These are phyloP conservation scores for Corynascus novoguineensis DNA, from an alignment of 495 filamentous ascomycete genomes.

Conservation along the genomic window DNA sequence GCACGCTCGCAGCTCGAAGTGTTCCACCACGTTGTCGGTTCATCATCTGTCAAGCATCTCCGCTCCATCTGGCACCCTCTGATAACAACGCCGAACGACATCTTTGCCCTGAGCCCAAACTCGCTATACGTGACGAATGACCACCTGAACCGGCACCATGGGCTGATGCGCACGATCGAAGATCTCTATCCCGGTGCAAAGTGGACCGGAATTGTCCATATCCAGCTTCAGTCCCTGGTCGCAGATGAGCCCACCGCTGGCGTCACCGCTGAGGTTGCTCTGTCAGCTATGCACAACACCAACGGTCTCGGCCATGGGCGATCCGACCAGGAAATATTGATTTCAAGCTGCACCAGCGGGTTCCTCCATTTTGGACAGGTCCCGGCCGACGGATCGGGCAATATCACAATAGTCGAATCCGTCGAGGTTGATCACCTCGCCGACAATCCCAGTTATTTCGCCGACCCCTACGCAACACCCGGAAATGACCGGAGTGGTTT, in stretches of 20 bases:
- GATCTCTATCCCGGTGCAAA: conserved; percentile 31
- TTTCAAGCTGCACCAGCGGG: conserved; percentile 37
- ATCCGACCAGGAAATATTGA: conserved; percentile 43
- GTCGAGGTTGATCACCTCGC: conserved; percentile 41
- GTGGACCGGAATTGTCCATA: conserved; percentile 34
- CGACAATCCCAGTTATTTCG: conserved; percentile 56
- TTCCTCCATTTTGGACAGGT: conserved; percentile 26
- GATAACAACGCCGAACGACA: conserved; percentile 57
- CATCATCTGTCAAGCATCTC: conserved; percentile 29
- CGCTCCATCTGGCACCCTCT: conserved; percentile 44
- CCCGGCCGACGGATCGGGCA: conserved; percentile 32
- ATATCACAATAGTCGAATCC: conserved; percentile 39
- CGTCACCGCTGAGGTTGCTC: conserved; percentile 41
- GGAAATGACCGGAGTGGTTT: conserved; percentile 52
- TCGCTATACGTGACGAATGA: conserved; percentile 59
- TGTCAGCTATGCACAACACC: conserved; percentile 43
- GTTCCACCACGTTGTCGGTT: conserved; percentile 48
- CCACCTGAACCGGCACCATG: conserved; percentile 46
- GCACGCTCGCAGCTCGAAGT: conserved; percentile 50
- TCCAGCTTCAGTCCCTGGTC: conserved; percentile 18
- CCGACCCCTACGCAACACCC: conserved; percentile 46
- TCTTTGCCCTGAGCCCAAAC: conserved; percentile 43
- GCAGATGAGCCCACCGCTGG: conserved; percentile 24
- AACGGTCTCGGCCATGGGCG: conserved; percentile 56
- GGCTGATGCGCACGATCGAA: conserved; percentile 41